Evolutionary conservation across 805 yeast genomes (phyloP), one percentile per base, ranked within the genome.

Genomic region (Kregervanrija delftensis): DNA sequence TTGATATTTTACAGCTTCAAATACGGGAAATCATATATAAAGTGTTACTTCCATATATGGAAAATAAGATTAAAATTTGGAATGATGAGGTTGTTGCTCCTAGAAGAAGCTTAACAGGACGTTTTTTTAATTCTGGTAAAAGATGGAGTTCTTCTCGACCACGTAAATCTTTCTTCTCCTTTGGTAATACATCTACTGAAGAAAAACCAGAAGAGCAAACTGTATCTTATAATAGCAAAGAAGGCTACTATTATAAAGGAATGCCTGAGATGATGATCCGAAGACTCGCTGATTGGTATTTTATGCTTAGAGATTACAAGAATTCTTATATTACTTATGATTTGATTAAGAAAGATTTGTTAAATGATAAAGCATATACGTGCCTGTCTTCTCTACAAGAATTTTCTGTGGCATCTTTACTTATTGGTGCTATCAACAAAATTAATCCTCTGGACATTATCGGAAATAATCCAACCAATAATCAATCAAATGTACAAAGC

Each of bases 271-370:
- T 86, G 58, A 71, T 77, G 37, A 71, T 89, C 28, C 70, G 98
- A 41, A 83, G 85, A 57, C 67, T 91, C 28, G 98, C 95, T 0
- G 99, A 93, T 61, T 87, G 95, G 87, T 80, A 89, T 6, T 79
- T 91, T 56, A 86, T 93, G 80, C 65, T 90, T n/a, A 76, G 89
- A 33, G 96, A 93, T 66, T 91, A 84, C 69, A 81, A 82, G 59
- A 80, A 78, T 46, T 93, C 97, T 3, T 83, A 84, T 56, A 70
- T 85, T 1, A 84, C 88, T 1, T 91, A 91, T 60, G 98, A 91
- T 48, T 60, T 86, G 41, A 72, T 88, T 34, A 82, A 83, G 48
- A 83, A 84, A 55, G 96, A 90, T 59, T 82, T 82, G 52, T 68
- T 77, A 35, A 75, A 77, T 47, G 93, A 84, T 55, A 84, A 81